Conservation (phyloP, 352 stramenopile genomes). For the Pythium plurisporium region DNA sequence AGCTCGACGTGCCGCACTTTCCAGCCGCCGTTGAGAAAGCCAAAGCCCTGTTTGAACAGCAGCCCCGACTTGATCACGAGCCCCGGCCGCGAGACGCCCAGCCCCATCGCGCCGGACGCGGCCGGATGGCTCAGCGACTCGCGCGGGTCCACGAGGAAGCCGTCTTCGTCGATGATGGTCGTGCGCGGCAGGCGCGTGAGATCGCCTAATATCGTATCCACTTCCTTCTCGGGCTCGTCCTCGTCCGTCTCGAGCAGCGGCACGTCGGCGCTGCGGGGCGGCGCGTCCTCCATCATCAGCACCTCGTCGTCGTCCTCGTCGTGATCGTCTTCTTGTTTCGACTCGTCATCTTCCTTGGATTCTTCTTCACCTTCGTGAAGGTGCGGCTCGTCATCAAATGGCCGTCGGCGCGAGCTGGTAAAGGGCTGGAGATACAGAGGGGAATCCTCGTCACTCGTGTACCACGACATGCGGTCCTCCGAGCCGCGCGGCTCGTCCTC, state of each 20-base stretch:
- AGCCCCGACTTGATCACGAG: conserved; percentile 61
- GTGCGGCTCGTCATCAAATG: too few species aligned
- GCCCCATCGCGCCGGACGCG: conserved; percentile 1
- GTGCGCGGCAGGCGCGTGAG: conserved; percentile 45
- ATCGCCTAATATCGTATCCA: conserved; percentile 62
- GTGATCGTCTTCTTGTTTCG: conserved; percentile 13
- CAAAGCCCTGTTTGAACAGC: conserved; percentile 75
- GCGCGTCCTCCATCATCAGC: conserved; percentile 26
- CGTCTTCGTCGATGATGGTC: conserved; percentile 67
- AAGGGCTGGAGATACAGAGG: conserved; percentile 13
- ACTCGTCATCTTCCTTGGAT: conserved; percentile 7
- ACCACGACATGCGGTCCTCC: conserved; percentile 1
- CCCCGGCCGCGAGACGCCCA: conserved; percentile 11
- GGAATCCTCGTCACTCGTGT: conserved; percentile 22
- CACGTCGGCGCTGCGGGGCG: conserved; percentile 5
- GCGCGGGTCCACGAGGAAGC: conserved; percentile 23
- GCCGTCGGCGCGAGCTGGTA: conserved; percentile 14
- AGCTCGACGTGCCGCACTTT: conserved; percentile 75
- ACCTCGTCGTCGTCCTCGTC: conserved; percentile 29
- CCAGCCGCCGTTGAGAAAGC: conserved; percentile 54
- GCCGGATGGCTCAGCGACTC: conserved; percentile 5
- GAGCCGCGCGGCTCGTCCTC: conserved; percentile 9
- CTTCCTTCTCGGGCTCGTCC: conserved; percentile 52
- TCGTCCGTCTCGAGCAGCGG: conserved; percentile 19
- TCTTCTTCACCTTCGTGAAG: conserved; percentile 16